Conservation (phyloP, 2,329 filamentous ascomycete species). For the Xylaria sp. region DNA sequence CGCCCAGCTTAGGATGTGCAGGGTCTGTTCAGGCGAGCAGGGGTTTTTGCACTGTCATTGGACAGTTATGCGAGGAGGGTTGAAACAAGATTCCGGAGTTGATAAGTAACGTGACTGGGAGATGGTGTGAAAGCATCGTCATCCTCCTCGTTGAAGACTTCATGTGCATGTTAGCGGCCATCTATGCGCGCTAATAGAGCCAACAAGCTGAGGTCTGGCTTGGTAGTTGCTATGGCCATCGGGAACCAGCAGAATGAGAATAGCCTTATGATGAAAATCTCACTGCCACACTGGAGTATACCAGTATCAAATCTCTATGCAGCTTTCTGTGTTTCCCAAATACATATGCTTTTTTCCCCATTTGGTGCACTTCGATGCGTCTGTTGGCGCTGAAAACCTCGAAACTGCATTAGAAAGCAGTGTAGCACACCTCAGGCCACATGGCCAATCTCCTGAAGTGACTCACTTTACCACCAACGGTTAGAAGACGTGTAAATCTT, state of each 20-base stretch:
- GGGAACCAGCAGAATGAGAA: slow-evolving; percentile 9
- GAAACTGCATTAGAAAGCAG: neutral
- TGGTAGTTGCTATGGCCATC: slow-evolving; percentile 3
- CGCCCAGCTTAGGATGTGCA: slow-evolving; percentile 42
- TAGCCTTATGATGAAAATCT: neutral
- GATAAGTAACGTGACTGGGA: slow-evolving; percentile 47
- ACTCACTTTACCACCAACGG: slow-evolving; percentile 24
- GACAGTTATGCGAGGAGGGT: slow-evolving; percentile 39
- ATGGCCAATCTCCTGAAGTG: slow-evolving; percentile 1
- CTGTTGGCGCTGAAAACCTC: slow-evolving; percentile 23
- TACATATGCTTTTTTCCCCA: slow-evolving; percentile 39
- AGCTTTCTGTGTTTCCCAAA: slow-evolving; percentile 4
- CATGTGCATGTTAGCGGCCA: slow-evolving; percentile 13
- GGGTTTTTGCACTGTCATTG: slow-evolving; percentile 46
- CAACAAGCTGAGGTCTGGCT: slow-evolving; percentile 19
- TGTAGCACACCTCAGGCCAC: slow-evolving; percentile 11
- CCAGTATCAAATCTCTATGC: neutral
- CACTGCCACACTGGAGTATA: neutral
- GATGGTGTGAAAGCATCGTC: slow-evolving; percentile 44
- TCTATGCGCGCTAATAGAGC: neutral
- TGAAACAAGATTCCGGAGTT: slow-evolving; percentile 39
- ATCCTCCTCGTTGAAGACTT: slow-evolving; percentile 35
- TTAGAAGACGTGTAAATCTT: slow-evolving; percentile 39
- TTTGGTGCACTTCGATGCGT: slow-evolving; percentile 22
- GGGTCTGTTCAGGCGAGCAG: slow-evolving; percentile 45